Evolutionary conservation across 257 asterid species (phyloP), one percentile per base, ranked within the genome.

Genomic region (Nicotiana sylvestris): DNA sequence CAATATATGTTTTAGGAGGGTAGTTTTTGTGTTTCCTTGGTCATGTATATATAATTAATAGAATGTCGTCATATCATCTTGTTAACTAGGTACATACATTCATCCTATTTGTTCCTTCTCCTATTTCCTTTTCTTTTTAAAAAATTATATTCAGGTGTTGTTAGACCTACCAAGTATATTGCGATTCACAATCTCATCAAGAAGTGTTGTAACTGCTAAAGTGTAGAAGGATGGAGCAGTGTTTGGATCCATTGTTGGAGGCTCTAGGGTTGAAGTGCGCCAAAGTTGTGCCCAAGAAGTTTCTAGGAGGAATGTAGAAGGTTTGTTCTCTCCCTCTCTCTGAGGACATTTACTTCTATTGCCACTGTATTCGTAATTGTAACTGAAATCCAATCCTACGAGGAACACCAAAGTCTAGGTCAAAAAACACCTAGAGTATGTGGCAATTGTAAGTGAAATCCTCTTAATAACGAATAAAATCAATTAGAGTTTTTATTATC

Each of bases 181-280:
- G 80, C 2, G 13, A 43, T 43, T 13, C 80, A 49, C 51, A 51
- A 74, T 74, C 80, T 30, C 76, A 80, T 65, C 10, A 51, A 30
- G 27, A 21, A 10, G 61, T 39, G 76, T 51, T 66, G 29, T 84
- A 60, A 85, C 66, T 80, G 27, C 64, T 86, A 65, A 77, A 21
- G 43, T 62, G 64, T 84, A 96, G 98, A 82, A 93, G 87, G 91
- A 90, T 77, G 94, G 92, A 85, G 94, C 97, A 77, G 85, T 91
- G 84, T 94, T 96, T 88, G 99, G 99, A 80, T 91, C 98, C 84
- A 82, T 94, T 46, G 99, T 94, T 43, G 99, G 99, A 87, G 98
- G 98, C 85, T 92, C 98, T 81, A 86, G 83, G 13, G 84, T 90
- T 81, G 92, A 88, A 78, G 97, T 89, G 76, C 90, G 99, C 66